Percentiles rank a stretch among this genome's conserved stretches.
Evolutionary conservation across 192 early-diverging fungal genomes (phyloP).

Genomic region (Podila minutissima): DNA sequence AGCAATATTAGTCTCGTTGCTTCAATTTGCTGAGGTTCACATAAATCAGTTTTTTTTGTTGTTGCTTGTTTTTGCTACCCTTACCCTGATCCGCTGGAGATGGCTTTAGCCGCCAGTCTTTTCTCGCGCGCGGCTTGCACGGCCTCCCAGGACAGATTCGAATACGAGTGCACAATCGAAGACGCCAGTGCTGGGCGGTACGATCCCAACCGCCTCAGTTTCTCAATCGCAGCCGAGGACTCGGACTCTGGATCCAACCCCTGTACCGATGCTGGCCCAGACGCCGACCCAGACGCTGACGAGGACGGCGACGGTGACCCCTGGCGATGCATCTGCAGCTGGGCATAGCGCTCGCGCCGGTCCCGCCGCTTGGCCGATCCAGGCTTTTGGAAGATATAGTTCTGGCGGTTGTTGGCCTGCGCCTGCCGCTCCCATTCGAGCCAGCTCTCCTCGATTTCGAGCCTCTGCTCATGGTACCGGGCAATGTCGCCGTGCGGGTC

Average conservation of each 20-base stretch:
- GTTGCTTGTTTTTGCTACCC: background rate
- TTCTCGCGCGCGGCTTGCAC: constrained; percentile 35
- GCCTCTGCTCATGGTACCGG: constrained; percentile 27
- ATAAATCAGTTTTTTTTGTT: background rate
- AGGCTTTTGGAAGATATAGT: constrained; percentile 26
- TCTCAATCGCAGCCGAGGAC: constrained; percentile 5
- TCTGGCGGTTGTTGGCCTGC: constrained; percentile 21
- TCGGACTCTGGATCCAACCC: background rate
- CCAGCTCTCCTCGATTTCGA: constrained; percentile 42
- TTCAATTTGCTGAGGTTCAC: background rate
- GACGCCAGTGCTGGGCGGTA: constrained; percentile 41
- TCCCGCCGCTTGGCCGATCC: constrained; percentile 31
- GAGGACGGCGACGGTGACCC: constrained; percentile 4
- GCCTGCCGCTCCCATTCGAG: constrained; percentile 42
- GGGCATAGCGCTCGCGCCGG: constrained; percentile 12
- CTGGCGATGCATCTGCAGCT: constrained; percentile 9
- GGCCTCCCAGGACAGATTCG: constrained; percentile 37
- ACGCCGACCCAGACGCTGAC: background rate
- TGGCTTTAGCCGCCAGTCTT: constrained; percentile 27
- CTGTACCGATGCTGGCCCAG: background rate
- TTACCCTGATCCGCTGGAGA: constrained; percentile 19
- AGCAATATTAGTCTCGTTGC: background rate
- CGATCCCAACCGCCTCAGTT: constrained; percentile 14
- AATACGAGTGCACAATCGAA: constrained; percentile 40
- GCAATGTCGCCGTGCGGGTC: constrained; percentile 33